Evolutionary conservation across 176 grass and related monocot species (phyloP).

Genomic region (Triticum monococcum): DNA sequence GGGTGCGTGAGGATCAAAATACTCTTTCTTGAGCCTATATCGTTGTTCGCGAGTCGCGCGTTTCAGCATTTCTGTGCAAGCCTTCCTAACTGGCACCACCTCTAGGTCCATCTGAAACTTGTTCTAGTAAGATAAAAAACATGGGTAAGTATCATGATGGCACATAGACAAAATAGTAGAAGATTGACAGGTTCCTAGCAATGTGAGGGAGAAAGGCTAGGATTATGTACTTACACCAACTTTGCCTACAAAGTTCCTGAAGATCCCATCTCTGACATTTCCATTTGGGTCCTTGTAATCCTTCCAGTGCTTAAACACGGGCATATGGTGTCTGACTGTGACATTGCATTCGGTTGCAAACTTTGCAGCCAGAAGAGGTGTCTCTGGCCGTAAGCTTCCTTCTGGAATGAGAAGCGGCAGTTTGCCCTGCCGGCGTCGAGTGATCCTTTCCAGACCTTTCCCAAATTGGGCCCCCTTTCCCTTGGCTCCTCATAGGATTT

Average conservation of each 20-base stretch:
- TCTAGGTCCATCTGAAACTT: slow-evolving; percentile 10
- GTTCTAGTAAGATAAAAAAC: not conserved
- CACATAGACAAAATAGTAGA: not conserved
- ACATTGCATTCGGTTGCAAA: slow-evolving; percentile 6
- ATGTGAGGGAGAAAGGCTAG: not conserved
- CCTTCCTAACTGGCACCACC: not conserved
- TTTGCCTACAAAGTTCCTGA: not conserved
- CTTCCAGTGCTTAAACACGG: not conserved
- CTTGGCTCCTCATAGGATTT: not conserved
- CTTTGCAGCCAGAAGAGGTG: too few relatives aligned
- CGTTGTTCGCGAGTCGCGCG: not conserved
- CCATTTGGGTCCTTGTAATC: not conserved
- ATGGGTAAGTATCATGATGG: not conserved
- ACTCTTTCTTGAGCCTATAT: too few relatives aligned
- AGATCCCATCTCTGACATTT: not conserved
- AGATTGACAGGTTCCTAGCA: not conserved
- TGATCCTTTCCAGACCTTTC: slow-evolving; percentile 3
- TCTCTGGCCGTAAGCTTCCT: too few relatives aligned
- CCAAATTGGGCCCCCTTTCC: not conserved
- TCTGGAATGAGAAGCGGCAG: not conserved
- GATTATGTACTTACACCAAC: not conserved
- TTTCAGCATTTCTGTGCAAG: not conserved
- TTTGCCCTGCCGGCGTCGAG: not conserved
- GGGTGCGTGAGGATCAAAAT: too few relatives aligned
- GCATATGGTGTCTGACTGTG: not conserved